phyloP scores from a whole-genome alignment of 2,329 filamentous ascomycete species.

The Lecanicillium sp. region DNA sequence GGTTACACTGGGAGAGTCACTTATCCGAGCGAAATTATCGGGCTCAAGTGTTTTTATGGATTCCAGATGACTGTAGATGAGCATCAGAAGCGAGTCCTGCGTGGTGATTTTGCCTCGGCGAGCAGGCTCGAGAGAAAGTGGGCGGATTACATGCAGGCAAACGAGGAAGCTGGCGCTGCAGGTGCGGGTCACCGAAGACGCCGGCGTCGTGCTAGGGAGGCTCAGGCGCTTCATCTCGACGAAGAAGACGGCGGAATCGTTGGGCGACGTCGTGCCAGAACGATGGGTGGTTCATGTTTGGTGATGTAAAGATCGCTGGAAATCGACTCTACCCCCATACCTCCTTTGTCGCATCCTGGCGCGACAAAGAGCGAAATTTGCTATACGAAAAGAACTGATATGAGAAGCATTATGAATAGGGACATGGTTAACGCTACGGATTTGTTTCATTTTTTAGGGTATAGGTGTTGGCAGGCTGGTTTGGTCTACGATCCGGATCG shows the following conservation, averaged over 20 bases:
- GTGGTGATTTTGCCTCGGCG: constrained; percentile 67
- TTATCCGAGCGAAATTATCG: constrained; percentile 72
- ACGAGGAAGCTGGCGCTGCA: constrained; percentile 67
- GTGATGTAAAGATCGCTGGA: constrained; percentile 45
- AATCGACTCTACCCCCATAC: neutral
- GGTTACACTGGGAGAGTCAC: constrained; percentile 31
- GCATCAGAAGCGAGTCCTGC: constrained; percentile 77
- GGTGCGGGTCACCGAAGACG: constrained; percentile 61
- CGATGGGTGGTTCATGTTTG: constrained; percentile 48
- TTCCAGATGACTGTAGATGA: constrained; percentile 95
- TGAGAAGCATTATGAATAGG: no score
- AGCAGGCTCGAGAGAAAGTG: constrained; percentile 79
- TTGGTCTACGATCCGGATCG: neutral
- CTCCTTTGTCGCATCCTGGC: neutral
- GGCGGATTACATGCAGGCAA: constrained; percentile 90
- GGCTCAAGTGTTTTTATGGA: constrained; percentile 87
- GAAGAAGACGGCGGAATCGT: constrained; percentile 62
- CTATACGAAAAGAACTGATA: no score
- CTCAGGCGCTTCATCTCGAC: constrained; percentile 68
- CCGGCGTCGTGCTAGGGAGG: constrained; percentile 70
- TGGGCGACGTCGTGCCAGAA: constrained; percentile 54
- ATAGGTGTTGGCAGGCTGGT: no score
- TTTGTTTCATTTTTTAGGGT: no score
- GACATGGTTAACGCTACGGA: no score
- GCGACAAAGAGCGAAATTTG: no score